Evolutionary conservation across 441 rosid genomes (phyloP).

Genomic region (Gossypium aridum): DNA sequence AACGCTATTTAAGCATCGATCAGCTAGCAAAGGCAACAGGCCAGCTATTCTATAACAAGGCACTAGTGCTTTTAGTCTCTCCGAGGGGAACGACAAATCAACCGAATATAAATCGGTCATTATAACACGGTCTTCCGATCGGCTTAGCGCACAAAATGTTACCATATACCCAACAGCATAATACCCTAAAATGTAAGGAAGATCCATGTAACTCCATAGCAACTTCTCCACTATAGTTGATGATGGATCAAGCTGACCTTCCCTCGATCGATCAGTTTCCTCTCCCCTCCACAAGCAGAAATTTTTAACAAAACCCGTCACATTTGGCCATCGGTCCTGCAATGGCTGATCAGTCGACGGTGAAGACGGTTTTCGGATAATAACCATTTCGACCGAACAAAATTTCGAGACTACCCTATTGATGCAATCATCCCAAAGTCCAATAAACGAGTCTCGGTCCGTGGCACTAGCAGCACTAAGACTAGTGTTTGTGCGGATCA

Average conservation of each 20-base stretch:
- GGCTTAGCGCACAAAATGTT: constrained; percentile 68
- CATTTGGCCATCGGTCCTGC: constrained; percentile 89
- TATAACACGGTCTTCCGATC: constrained; percentile 55
- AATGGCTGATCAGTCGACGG: constrained; percentile 14
- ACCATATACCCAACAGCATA: constrained; percentile 65
- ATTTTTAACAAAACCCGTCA: constrained; percentile 64
- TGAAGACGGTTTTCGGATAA: constrained; percentile 50
- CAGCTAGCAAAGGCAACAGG: constrained; percentile 63
- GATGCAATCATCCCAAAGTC: constrained; percentile 90
- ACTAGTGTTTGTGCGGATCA: constrained; percentile 50
- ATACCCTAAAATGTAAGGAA: constrained; percentile 83
- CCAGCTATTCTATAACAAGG: constrained; percentile 84
- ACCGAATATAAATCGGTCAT: constrained; percentile 69
- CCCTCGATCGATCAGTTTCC: constrained; percentile 55
- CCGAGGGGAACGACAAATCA: constrained; percentile 52
- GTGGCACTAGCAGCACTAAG: constrained; percentile 36
- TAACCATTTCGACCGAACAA: constrained; percentile 46
- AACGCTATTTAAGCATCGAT: constrained; percentile 40
- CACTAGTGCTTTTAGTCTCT: constrained; percentile 64
- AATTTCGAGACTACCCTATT: constrained; percentile 70
- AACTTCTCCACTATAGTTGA: constrained; percentile 63
- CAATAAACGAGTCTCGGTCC: constrained; percentile 68
- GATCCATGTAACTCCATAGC: constrained; percentile 73
- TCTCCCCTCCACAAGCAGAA: constrained; percentile 95
- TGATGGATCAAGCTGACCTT: constrained; percentile 57